phyloP scores from a whole-genome alignment of 495 filamentous ascomycete species.

The Trichoderma orchidacearum region DNA sequence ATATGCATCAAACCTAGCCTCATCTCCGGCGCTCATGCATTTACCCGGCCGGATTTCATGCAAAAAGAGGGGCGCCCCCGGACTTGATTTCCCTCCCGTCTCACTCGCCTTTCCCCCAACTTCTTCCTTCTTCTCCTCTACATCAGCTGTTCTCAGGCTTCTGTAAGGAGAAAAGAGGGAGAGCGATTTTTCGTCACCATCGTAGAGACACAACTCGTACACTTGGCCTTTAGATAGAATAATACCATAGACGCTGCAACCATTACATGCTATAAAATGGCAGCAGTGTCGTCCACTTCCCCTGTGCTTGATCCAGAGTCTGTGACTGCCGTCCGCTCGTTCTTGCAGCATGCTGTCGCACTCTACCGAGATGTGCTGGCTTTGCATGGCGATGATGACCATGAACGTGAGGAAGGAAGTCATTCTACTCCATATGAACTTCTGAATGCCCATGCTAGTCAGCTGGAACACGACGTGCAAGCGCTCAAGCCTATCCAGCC shows the following conservation, averaged over 20 bases:
- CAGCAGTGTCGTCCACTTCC: background rate
- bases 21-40: background rate
- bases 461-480: background rate
- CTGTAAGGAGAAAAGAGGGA: no score
- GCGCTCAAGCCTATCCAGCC: background rate
- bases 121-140: background rate
- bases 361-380: background rate
- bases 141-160: background rate
- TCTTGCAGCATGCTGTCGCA: background rate
- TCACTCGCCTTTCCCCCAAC: background rate
- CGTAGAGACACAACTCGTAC: no score
- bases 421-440: background rate
- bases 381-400: background rate
- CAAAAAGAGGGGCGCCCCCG: background rate
- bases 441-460: background rate
- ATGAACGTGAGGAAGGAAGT: background rate
- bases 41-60: background rate
- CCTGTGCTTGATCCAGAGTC: background rate
- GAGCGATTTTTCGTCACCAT: no score
- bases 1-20: background rate
- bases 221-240: background rate
- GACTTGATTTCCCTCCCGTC: background rate
- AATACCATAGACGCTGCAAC: constrained; percentile 1
- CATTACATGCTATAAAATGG: constrained; percentile 5
- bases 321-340: background rate